phyloP scores from a whole-genome alignment of 345 rosid genomes.

The Aquilaria yunnanensis region DNA sequence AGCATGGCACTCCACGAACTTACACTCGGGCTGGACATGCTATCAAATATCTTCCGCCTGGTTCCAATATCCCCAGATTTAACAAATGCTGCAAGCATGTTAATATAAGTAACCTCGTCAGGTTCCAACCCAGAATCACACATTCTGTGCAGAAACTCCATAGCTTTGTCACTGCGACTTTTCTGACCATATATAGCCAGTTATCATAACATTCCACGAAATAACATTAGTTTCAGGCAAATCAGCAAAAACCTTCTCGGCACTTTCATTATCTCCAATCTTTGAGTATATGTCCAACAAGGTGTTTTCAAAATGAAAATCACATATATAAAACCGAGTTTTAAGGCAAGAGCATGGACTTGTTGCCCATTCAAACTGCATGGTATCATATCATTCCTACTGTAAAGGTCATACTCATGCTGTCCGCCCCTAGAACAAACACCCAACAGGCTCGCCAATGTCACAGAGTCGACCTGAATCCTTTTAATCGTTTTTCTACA shows the following conservation, averaged over 20 bases:
- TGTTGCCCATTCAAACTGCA: conserved; percentile 43
- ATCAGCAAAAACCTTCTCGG: conserved; percentile 44
- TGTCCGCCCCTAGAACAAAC: conserved; percentile 39
- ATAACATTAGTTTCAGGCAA: conserved; percentile 43
- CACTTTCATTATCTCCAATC: conserved; percentile 43
- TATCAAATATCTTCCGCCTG: conserved; percentile 41
- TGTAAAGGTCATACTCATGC: conserved; percentile 17
- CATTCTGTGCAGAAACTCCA: conserved; percentile 42
- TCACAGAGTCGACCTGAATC: conserved; percentile 45
- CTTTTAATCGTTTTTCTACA: conserved; percentile 20
- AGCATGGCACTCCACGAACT: conserved; percentile 61
- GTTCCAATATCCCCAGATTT: conserved; percentile 47
- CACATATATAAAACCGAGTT: conserved; percentile 44
- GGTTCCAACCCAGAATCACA: conserved; percentile 48
- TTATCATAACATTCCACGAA: conserved; percentile 83
- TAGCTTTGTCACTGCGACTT: conserved; percentile 32
- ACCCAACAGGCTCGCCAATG: conserved; percentile 58
- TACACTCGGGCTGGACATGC: conserved; percentile 27
- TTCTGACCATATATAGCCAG: conserved; percentile 50
- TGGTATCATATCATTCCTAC: conserved; percentile 6
- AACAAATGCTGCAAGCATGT: conserved; percentile 58
- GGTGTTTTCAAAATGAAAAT: conserved; percentile 61
- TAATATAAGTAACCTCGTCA: conserved; percentile 58
- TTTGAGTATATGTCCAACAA: conserved; percentile 61
- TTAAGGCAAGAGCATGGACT: conserved; percentile 45